A percentile compares a stretch with the other conserved stretches of the same genome.
phyloP scores from a whole-genome alignment of 495 filamentous ascomycete genomes.

The Tuber melanosporum region DNA sequence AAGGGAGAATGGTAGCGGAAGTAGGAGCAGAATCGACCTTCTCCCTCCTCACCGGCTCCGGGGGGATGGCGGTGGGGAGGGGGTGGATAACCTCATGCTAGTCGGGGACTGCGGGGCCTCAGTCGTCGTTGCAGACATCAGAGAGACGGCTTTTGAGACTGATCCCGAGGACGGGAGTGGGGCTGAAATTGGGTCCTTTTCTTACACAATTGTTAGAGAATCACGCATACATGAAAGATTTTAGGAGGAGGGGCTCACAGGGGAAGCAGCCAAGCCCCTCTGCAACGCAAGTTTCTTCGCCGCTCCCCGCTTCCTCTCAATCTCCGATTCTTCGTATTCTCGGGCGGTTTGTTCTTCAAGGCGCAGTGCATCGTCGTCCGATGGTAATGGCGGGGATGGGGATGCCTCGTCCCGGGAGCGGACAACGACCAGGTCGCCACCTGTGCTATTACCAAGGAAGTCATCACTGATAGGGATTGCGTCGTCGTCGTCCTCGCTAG shows the following conservation, averaged over 20 bases:
- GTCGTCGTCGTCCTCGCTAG: slow-evolving; percentile 87
- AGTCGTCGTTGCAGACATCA: background rate
- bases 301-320: slow-evolving; percentile 63
- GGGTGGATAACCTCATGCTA: slow-evolving; percentile 2
- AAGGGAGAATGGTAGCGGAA: background rate
- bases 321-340: slow-evolving; percentile 61
- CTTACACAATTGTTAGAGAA: slow-evolving; percentile 2
- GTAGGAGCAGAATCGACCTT: background rate
- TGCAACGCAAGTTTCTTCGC: slow-evolving; percentile 65
- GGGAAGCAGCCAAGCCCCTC: slow-evolving; percentile 52
- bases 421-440: slow-evolving; percentile 66
- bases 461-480: slow-evolving; percentile 91
- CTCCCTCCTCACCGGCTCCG: background rate
- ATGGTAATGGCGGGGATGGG: slow-evolving; percentile 47
- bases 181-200: background rate
- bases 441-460: slow-evolving; percentile 59
- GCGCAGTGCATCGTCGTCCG: slow-evolving; percentile 64
- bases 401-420: slow-evolving; percentile 57
- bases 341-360: slow-evolving; percentile 66
- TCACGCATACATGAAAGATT: background rate
- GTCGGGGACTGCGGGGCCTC: background rate
- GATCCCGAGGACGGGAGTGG: background rate
- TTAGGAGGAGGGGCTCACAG: background rate
- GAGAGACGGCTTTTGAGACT: background rate
- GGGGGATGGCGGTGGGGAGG: slow-evolving; percentile 3